A percentile compares a stretch with the other conserved stretches of the same genome.
Conservation (phyloP, 1,284 basidiomycete species). For the Exobasidium rhododendri region DNA sequence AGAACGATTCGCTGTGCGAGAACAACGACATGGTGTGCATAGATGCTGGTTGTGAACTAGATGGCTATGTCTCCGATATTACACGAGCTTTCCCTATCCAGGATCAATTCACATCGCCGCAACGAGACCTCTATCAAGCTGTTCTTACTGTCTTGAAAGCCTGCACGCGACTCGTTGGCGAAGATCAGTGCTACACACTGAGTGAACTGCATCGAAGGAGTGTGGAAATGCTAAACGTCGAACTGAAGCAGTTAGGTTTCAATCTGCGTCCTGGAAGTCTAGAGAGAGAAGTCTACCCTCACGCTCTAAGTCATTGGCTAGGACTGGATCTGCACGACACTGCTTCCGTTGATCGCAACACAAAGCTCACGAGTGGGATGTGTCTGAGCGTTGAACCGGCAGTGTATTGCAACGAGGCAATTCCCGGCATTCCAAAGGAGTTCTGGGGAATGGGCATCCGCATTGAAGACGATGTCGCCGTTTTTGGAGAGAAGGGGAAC, state of each 20-base stretch:
- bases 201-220: slow-evolving; percentile 77
- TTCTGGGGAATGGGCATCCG: slow-evolving; percentile 52
- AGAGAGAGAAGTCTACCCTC: slow-evolving; percentile 76
- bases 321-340: slow-evolving; percentile 63
- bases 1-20: slow-evolving; percentile 39
- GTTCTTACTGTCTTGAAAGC: slow-evolving; percentile 73
- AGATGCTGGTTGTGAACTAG: slow-evolving; percentile 57
- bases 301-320: slow-evolving; percentile 75
- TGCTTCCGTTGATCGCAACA: slow-evolving; percentile 35
- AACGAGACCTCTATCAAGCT: slow-evolving; percentile 81
- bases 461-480: slow-evolving; percentile 52
- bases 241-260: slow-evolving; percentile 78
- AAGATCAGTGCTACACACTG: slow-evolving; percentile 62
- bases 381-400: slow-evolving; percentile 52
- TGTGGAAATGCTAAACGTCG: slow-evolving; percentile 67
- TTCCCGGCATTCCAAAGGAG: slow-evolving; percentile 31
- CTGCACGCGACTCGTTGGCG: slow-evolving; percentile 61
- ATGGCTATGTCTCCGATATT: slow-evolving; percentile 93
- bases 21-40: slow-evolving; percentile 44
- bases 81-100: slow-evolving; percentile 79
- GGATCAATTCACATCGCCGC: slow-evolving; percentile 68
- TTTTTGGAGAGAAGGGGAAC: slow-evolving; percentile 24
- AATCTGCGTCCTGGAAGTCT: slow-evolving; percentile 64
- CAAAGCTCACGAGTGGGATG: slow-evolving; percentile 35
- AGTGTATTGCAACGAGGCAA: slow-evolving; percentile 31